Evolutionary conservation across 202 grass and related monocot genomes (phyloP), one percentile per base, ranked within the genome.

Genomic region (Musa balbisiana): DNA sequence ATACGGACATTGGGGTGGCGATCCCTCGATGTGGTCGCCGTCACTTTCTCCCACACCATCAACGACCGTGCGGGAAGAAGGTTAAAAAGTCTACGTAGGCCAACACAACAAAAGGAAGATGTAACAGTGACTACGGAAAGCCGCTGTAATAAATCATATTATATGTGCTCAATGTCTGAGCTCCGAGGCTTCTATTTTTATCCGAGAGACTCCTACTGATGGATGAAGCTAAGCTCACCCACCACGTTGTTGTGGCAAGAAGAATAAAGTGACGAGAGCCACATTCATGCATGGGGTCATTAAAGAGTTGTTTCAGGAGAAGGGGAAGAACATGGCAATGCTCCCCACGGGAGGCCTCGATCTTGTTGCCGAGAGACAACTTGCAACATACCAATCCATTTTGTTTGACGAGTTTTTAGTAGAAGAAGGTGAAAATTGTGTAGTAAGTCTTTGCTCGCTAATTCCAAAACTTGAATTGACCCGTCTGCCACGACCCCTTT

Each of bases 211-310:
- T 60, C 56, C 19, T 60, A 60, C 56, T 0, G 2, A 8, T 60
- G 56, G n/a, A 8, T 43, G 33, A n/a, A 60, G 5, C n/a, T 60
- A 19, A n/a, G 56, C 56, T 60, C 56, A n/a, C 56, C 56, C n/a
- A 17, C 56, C 56, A 60, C 56, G n/a, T 60, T 60, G 17, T n/a
- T 20, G 56, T 19, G 8, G 17, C 5, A 8, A 60, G 56, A 60
- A 60, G 56, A 60, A 60, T 60, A 60, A n/a, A 60, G 16, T 60
- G 56, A 60, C 56, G 56, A 60, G 56, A 60, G 56, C 56, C 56
- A 60, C 56, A 60, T 60, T 60, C 68, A 49, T 71, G 68, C 43
- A 71, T 9, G 9, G 33, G 33, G 33, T 43, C 0, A 43, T 0
- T 43, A 43, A 8, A 43, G 33, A 67, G 5, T 60, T 60, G 19